Base-by-base conservation (phyloP, 345 rosid species). In the Ailanthus altissimus region DNA sequence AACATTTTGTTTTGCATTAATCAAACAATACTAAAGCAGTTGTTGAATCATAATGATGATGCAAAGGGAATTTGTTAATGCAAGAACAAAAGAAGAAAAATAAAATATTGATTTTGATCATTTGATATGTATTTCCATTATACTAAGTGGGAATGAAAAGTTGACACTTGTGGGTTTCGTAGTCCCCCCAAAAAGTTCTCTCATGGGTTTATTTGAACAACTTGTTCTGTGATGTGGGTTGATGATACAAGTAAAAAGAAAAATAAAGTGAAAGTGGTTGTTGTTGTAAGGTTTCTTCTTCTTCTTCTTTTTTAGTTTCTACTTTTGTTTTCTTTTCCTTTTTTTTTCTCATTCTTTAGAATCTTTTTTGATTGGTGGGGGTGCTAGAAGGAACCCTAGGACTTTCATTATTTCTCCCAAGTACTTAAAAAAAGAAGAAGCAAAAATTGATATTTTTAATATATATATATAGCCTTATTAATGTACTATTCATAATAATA, bases 111-210 rank as follows among this genome's bases (percentile, higher is more conserved):
- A 32, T 32, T 32, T 32, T 32, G 38, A 32, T 32, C 38, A 32
- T 32, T 32, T 25, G 28, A 9, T 21, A 58, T 23, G 9, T 10
- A 57, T 53, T 53, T 8, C 13, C 25, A 25, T 59, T 20, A 16
- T 4, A 69, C 11, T 20, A 65, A 76, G 46, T 73, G 72, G 75
- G 65, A 72, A 18, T 60, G 58, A 53, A 72, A 81, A 73, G 80
- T 61, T 73, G 67, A 67, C 60, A 73, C 28, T 68, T 81, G 79
- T 80, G 79, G 62, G 46, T 70, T 80, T 80, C 72, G 14, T n/a
- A 51, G 70, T 14, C 23, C 43, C 67, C 49, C 75, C 61, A 38
- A 80, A 75, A 70, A 32, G 65, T 67, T 62, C 58, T 28, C 32
- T 18, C 10, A 21, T 66, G 51, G 16, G 73, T 56, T 75, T 53